phyloP scores from a whole-genome alignment of 345 rosid species.

The Pistacia vera region DNA sequence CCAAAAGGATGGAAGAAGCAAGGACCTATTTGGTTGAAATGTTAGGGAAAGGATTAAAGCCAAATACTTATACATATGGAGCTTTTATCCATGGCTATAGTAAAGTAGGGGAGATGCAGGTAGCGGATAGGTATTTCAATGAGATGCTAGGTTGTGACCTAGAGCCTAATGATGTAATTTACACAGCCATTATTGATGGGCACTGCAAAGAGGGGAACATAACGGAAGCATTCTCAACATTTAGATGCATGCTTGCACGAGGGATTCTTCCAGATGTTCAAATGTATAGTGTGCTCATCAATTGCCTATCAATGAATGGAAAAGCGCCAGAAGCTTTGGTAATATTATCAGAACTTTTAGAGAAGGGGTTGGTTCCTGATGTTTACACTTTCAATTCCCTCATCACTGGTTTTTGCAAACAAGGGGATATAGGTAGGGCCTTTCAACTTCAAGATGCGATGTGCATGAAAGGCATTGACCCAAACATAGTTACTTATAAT shows the following conservation, averaged over 20 bases:
- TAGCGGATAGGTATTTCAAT: constrained; percentile 27
- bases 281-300: constrained; percentile 24
- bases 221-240: constrained; percentile 22
- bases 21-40: constrained; percentile 28
- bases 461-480: constrained; percentile 27
- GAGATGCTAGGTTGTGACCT: constrained; percentile 35
- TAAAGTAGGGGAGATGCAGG: constrained; percentile 28
- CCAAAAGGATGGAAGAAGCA: constrained; percentile 37
- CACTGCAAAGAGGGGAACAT: constrained; percentile 34
- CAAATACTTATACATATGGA: constrained; percentile 35
- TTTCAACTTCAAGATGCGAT: constrained; percentile 24
- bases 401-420: constrained; percentile 33
- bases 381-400: constrained; percentile 33
- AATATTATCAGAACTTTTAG: constrained; percentile 28
- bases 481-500: constrained; percentile 32
- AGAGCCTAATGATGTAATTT: constrained; percentile 25
- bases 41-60: constrained; percentile 29
- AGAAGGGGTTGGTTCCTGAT: constrained; percentile 29
- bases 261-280: constrained; percentile 27
- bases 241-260: constrained; percentile 28
- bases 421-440: constrained; percentile 30
- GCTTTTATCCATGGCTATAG: constrained; percentile 34
- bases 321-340: constrained; percentile 26
- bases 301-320: constrained; percentile 30
- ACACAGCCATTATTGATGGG: constrained; percentile 26